A percentile compares a stretch with the other conserved stretches of the same genome.
Conservation (phyloP, 1,139 yeast species). For the Yamadazyma mexicana region DNA sequence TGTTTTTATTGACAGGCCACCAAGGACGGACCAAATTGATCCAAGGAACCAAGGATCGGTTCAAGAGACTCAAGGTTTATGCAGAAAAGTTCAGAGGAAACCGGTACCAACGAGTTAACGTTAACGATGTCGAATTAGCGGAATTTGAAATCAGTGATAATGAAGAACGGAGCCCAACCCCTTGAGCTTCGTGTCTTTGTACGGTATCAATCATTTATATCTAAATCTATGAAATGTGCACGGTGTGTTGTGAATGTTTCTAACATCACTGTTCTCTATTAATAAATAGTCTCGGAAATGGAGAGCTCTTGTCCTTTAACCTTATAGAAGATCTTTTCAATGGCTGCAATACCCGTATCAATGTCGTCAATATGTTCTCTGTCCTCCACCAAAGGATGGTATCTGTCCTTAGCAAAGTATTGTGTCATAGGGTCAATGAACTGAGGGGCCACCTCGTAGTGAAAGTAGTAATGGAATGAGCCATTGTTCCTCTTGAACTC, state of each 20-base stretch:
- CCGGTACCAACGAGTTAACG: slow-evolving; percentile 6
- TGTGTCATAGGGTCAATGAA: slow-evolving; percentile 23
- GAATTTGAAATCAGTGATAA: slow-evolving; percentile 11
- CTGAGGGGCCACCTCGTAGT: slow-evolving; percentile 19
- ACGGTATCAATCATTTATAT: no score
- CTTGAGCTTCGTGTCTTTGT: no score
- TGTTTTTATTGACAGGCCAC: slow-evolving; percentile 50
- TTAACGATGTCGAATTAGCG: slow-evolving; percentile 7
- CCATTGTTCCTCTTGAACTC: slow-evolving; percentile 15
- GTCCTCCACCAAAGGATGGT: slow-evolving; percentile 27
- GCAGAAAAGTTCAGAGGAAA: slow-evolving; percentile 1
- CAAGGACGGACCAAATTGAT: slow-evolving; percentile 22
- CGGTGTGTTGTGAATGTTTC: no score
- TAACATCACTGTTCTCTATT: background rate
- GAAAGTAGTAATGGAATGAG: slow-evolving; percentile 26
- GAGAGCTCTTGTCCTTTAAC: slow-evolving; percentile 17
- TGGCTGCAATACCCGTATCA: slow-evolving; percentile 21
- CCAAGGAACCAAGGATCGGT: slow-evolving; percentile 10
- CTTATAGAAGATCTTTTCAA: slow-evolving; percentile 27
- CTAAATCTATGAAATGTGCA: background rate
- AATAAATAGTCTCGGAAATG: slow-evolving; percentile 12
- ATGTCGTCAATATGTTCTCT: slow-evolving; percentile 24
- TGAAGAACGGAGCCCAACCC: background rate
- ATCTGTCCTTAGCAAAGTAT: slow-evolving; percentile 25
- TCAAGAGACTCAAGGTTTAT: background rate